These are phyloP conservation scores for Alternaria postmessia DNA, from an alignment of 2,329 filamentous ascomycete genomes.

Conservation along the genomic window DNA sequence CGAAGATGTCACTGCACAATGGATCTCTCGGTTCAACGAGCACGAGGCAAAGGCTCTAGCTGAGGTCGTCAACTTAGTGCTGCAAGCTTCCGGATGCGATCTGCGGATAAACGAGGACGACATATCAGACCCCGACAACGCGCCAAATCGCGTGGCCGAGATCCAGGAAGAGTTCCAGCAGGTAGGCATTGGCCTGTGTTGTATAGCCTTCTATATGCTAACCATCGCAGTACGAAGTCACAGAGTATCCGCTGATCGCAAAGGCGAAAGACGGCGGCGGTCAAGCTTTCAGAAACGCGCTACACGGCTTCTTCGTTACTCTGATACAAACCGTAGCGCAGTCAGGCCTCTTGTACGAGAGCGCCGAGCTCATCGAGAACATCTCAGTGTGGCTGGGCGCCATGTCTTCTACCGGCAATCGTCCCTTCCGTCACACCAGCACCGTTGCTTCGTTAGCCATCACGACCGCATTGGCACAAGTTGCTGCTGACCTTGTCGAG, in stretches of 20 bases:
- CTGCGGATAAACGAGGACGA: constrained; percentile 81
- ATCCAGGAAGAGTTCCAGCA: constrained; percentile 89
- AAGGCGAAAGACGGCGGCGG: constrained; percentile 79
- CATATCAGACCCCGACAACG: constrained; percentile 88
- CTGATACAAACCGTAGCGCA: constrained; percentile 81
- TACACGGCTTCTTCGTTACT: constrained; percentile 80
- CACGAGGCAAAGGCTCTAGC: constrained; percentile 64
- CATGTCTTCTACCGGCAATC: constrained; percentile 86
- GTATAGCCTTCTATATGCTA: constrained; percentile 8
- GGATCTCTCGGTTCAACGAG: constrained; percentile 65
- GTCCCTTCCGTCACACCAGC: constrained; percentile 93
- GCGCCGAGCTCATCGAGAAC: constrained; percentile 82
- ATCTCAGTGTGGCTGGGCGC: constrained; percentile 87
- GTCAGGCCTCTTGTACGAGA: constrained; percentile 81
- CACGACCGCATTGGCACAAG: constrained; percentile 76
- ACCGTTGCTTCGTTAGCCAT: constrained; percentile 85
- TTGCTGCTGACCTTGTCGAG: constrained; percentile 74
- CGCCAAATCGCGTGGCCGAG: constrained; percentile 77
- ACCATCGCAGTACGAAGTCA: constrained; percentile 70
- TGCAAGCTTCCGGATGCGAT: constrained; percentile 79
- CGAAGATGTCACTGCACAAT: constrained; percentile 65
- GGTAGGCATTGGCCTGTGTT: constrained; percentile 57
- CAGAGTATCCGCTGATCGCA: constrained; percentile 90
- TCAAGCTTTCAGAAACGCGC: constrained; percentile 77
- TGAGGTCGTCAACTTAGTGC: constrained; percentile 68